A percentile compares a stretch with the other conserved stretches of the same genome.
phyloP scores from a whole-genome alignment of 441 rosid genomes.

The Arabidopsis lyrata region DNA sequence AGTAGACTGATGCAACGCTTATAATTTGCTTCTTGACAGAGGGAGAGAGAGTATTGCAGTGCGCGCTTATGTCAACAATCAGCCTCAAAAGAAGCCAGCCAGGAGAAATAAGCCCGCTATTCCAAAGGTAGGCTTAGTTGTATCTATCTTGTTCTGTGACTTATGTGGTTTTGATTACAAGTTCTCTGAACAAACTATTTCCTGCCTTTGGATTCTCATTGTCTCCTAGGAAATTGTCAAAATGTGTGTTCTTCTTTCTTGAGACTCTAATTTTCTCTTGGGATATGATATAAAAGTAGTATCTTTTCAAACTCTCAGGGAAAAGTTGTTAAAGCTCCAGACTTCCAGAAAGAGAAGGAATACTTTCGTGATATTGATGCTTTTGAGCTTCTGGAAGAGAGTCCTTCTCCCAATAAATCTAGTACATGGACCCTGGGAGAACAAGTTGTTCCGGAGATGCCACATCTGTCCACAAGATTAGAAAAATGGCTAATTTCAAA shows the following conservation, averaged over 20 bases:
- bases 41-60: constrained; percentile 92
- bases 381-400: constrained; percentile 91
- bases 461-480: constrained; percentile 70
- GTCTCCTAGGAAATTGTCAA: constrained; percentile 1
- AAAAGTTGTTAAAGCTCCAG: constrained; percentile 55
- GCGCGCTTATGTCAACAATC: constrained; percentile 56
- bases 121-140: constrained; percentile 61
- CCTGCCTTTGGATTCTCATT: constrained; percentile 7
- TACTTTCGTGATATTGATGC: constrained; percentile 93
- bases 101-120: constrained; percentile 73
- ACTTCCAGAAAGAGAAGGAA: constrained; percentile 70
- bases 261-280: not conserved
- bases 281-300: not conserved
- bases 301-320: constrained; percentile 50
- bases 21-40: constrained; percentile 49
- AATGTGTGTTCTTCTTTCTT: constrained; percentile 18
- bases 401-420: constrained; percentile 86
- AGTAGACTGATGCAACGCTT: constrained; percentile 17
- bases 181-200: not conserved
- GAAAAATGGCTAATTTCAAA: constrained; percentile 78
- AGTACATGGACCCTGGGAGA: constrained; percentile 68
- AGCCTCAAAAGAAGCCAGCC: constrained; percentile 59
- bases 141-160: not conserved
- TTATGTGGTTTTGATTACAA: not conserved
- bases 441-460: constrained; percentile 53